Evolutionary conservation across 139 green algal genomes (phyloP).

Genomic region (Volvox reticuliferus): DNA sequence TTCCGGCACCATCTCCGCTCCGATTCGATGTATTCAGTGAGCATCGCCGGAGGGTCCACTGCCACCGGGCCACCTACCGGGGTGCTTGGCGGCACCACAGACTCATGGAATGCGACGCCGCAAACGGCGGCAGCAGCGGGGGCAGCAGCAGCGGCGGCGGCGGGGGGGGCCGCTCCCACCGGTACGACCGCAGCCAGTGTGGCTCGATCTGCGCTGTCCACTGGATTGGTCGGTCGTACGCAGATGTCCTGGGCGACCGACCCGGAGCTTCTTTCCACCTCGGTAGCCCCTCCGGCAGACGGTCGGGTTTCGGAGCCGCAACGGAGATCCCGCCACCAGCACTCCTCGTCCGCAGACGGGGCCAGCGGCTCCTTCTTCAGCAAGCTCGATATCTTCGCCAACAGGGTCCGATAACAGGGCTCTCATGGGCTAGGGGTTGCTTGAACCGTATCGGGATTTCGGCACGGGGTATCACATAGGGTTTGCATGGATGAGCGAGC

Average conservation of each 20-base stretch:
- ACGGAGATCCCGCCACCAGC: not conserved
- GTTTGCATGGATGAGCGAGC: no score
- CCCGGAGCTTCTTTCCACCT: not conserved
- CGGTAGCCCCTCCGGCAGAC: no score
- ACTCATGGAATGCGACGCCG: not conserved
- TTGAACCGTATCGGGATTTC: no score
- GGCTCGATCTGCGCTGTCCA: not conserved
- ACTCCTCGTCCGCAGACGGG: conserved; percentile 38
- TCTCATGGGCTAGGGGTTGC: no score
- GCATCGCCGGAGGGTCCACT: not conserved
- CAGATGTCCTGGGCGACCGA: not conserved
- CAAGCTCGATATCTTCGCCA: conserved; percentile 26
- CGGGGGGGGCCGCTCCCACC: not conserved
- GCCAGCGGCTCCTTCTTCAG: conserved; percentile 26
- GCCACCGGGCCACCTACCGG: not conserved
- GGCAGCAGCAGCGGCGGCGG: no score
- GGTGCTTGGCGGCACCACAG: not conserved
- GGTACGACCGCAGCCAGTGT: not conserved
- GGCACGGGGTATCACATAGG: no score
- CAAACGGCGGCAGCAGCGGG: no score
- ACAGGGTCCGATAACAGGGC: conserved; percentile 33
- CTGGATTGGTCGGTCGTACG: not conserved
- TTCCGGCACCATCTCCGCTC: not conserved
- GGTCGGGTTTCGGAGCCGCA: no score
- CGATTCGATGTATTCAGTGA: conserved; percentile 14